phyloP scores from a whole-genome alignment of 164 flowering plant genomes.

The Vitis rotundifolia region DNA sequence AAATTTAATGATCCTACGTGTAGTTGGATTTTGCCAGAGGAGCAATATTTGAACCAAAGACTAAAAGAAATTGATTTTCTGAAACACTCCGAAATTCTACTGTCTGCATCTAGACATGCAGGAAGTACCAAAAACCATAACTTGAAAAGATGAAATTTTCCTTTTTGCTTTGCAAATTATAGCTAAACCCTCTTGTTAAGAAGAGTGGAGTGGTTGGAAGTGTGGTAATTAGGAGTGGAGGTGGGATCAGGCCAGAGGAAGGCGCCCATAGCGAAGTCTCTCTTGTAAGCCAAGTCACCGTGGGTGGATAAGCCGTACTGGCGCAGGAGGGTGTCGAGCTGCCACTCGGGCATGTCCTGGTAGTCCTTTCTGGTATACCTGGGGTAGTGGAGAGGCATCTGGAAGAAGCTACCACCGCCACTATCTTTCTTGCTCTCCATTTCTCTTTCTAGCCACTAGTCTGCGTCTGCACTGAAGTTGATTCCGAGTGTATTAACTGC shows the following conservation, averaged over 20 bases:
- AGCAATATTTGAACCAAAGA: too few relatives aligned
- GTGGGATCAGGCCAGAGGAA: constrained; percentile 50
- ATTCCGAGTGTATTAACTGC: not conserved
- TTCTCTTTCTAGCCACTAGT: not conserved
- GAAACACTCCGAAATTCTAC: too few relatives aligned
- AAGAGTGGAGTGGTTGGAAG: too few relatives aligned
- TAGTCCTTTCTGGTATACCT: constrained; percentile 57
- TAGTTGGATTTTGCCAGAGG: too few relatives aligned
- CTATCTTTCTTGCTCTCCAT: constrained; percentile 28
- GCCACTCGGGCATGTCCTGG: constrained; percentile 56
- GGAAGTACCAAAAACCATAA: too few relatives aligned
- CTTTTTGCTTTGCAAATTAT: too few relatives aligned
- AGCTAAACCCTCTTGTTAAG: too few relatives aligned
- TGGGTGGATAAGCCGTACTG: constrained; percentile 45
- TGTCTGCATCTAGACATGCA: too few relatives aligned
- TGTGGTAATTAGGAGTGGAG: too few relatives aligned
- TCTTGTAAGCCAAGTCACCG: constrained; percentile 50
- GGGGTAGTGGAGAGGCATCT: constrained; percentile 73
- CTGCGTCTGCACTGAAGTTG: not conserved
- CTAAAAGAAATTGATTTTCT: too few relatives aligned
- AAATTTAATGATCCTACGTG: too few relatives aligned
- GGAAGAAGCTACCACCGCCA: constrained; percentile 21
- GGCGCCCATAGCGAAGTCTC: constrained; percentile 67
- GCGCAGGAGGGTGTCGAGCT: constrained; percentile 47
- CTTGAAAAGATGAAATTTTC: too few relatives aligned